Percentiles rank a stretch among this genome's conserved stretches.
phyloP scores from a whole-genome alignment of 805 yeast species.

The Candida sithepensis region DNA sequence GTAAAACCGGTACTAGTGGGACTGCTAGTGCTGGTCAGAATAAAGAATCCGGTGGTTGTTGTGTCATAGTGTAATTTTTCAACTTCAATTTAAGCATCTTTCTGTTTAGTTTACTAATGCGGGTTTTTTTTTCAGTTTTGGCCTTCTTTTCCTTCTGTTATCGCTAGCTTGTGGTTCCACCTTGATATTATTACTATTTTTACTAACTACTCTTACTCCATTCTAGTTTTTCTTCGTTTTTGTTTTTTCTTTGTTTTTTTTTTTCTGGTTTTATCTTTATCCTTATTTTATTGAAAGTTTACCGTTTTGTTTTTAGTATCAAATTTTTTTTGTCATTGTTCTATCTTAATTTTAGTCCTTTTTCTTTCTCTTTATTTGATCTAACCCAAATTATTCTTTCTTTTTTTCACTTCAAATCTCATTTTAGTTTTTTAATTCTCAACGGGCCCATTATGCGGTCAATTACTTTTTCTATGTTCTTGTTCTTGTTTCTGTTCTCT shows the following conservation, averaged over 20 bases:
- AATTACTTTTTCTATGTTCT: too few species aligned
- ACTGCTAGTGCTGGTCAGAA: slow-evolving; percentile 7
- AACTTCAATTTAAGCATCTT: neutral
- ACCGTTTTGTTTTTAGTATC: neutral
- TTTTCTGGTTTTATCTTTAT: neutral
- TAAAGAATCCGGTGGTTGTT: slow-evolving; percentile 32
- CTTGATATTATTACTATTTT: too few species aligned
- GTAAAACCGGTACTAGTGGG: slow-evolving; percentile 2
- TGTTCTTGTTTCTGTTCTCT: neutral
- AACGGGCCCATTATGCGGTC: too few species aligned
- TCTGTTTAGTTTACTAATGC: neutral
- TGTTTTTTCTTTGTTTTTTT: neutral
- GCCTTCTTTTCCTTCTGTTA: too few species aligned
- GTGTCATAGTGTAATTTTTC: slow-evolving; percentile 27
- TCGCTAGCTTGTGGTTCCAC: too few species aligned
- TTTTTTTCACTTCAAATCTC: neutral
- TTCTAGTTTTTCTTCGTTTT: neutral
- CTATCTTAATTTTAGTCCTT: neutral
- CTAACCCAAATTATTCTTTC: neutral
- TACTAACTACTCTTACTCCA: too few species aligned
- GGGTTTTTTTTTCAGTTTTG: too few species aligned
- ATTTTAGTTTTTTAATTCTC: neutral
- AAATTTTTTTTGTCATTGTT: neutral
- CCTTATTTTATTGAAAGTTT: neutral
- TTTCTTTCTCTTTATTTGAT: too few species aligned